Conservation (phyloP, 805 yeast genomes). For the Suhomyces tanzawaensis region DNA sequence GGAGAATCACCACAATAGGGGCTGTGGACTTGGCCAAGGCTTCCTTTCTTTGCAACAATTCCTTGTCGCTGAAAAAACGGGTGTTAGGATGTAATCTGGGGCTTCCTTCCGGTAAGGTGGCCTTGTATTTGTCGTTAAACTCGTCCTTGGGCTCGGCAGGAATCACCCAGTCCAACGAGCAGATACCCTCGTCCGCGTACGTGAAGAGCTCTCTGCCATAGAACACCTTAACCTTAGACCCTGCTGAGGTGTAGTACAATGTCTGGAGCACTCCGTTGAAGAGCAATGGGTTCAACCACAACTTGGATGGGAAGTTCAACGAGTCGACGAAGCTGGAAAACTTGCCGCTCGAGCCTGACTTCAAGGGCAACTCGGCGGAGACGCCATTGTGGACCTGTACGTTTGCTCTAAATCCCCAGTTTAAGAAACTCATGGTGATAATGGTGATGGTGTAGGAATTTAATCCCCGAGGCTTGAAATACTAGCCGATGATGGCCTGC, state of each 20-base stretch:
- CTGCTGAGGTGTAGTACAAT: constrained; percentile 56
- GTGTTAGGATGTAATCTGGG: constrained; percentile 50
- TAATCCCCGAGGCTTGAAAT: too few relatives aligned
- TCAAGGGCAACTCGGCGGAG: constrained; percentile 13
- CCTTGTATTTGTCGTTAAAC: constrained; percentile 22
- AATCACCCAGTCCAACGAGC: constrained; percentile 73
- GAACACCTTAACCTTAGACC: constrained; percentile 53
- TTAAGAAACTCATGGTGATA: constrained; percentile 14
- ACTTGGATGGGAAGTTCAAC: constrained; percentile 24
- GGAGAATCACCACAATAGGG: constrained; percentile 66
- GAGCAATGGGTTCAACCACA: constrained; percentile 60
- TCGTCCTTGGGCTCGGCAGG: constrained; percentile 29
- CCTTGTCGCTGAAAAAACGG: constrained; percentile 48
- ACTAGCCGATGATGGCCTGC: too few relatives aligned
- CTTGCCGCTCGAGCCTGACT: constrained; percentile 3
- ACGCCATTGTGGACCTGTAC: constrained; percentile 23
- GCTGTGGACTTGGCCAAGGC: constrained; percentile 24
- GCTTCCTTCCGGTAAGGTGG: constrained; percentile 34
- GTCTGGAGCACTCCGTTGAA: constrained; percentile 81
- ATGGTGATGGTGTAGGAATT: not conserved
- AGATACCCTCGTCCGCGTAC: constrained; percentile 65
- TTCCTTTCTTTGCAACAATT: constrained; percentile 29
- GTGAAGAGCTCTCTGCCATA: constrained; percentile 70
- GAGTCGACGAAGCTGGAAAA: constrained; percentile 10
- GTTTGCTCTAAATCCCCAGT: constrained; percentile 41